Percentiles rank a stretch among this genome's conserved stretches.
phyloP scores from a whole-genome alignment of 106 monocot species.

The Xerophyta viscosa region DNA sequence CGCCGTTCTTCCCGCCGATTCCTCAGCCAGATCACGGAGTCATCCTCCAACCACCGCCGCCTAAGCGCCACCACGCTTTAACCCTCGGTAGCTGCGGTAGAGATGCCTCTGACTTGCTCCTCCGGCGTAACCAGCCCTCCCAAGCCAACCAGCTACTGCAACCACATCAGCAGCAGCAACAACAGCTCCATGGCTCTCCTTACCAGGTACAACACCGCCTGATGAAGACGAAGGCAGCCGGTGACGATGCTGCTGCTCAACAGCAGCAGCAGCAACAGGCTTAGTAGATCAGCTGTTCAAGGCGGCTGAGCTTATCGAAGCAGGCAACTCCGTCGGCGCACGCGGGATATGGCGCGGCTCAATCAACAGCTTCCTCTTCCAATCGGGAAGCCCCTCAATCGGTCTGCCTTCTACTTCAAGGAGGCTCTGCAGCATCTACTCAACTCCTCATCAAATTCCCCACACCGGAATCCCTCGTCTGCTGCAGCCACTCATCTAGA shows the following conservation, averaged over 20 bases:
- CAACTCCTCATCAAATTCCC: background rate
- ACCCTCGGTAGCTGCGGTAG: too few relatives aligned
- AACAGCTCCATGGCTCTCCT: background rate
- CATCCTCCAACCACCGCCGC: constrained; percentile 7
- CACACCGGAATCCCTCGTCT: constrained; percentile 13
- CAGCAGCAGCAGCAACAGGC: constrained; percentile 35
- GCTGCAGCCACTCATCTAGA: constrained; percentile 30
- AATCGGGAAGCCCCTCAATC: constrained; percentile 63
- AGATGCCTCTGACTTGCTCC: constrained; percentile 26
- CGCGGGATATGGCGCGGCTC: constrained; percentile 99
- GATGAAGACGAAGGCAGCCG: constrained; percentile 18
- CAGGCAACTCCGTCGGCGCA: constrained; percentile 63
- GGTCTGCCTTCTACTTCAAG: constrained; percentile 83
- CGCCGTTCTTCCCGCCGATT: constrained; percentile 28
- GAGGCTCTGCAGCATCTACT: constrained; percentile 48
- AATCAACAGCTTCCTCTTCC: constrained; percentile 82
- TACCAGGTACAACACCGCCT: constrained; percentile 13
- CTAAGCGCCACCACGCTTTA: constrained; percentile 22
- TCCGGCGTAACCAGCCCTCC: constrained; percentile 11
- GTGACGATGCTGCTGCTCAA: constrained; percentile 2
- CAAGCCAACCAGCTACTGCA: background rate
- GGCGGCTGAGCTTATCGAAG: constrained; percentile 74
- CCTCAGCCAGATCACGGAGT: constrained; percentile 6
- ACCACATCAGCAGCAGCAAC: background rate
- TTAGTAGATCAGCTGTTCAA: constrained; percentile 60